Conservation (phyloP, 1,284 basidiomycete genomes). For the Xerocomus cyaneibrunnescens region DNA sequence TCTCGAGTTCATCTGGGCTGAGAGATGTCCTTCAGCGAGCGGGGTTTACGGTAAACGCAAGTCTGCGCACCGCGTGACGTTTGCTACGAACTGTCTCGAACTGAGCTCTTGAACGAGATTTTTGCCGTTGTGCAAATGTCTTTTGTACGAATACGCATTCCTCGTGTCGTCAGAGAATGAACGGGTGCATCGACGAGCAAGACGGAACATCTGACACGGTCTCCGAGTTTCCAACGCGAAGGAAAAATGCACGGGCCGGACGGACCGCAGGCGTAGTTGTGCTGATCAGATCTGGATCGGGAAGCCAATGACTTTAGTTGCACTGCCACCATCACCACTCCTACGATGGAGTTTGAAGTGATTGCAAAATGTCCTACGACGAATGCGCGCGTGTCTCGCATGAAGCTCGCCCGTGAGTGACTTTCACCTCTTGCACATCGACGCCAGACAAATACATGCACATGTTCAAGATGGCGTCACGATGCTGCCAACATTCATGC, state of each 20-base stretch:
- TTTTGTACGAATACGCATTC: not conserved
- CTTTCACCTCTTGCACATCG: not conserved
- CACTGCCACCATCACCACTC: slow-evolving; percentile 14
- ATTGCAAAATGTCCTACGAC: slow-evolving; percentile 77
- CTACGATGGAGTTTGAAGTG: slow-evolving; percentile 72
- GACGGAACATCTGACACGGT: slow-evolving; percentile 22
- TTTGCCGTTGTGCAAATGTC: slow-evolving; percentile 20
- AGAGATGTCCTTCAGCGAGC: slow-evolving; percentile 1
- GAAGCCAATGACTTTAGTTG: not conserved
- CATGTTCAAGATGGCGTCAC: slow-evolving; percentile 64
- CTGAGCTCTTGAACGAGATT: slow-evolving; percentile 29
- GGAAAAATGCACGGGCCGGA: slow-evolving; percentile 12
- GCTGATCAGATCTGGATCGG: not conserved
- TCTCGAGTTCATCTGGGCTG: slow-evolving; percentile 27
- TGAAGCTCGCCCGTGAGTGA: slow-evolving; percentile 66
- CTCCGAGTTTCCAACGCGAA: not conserved
- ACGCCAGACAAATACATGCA: slow-evolving; percentile 8
- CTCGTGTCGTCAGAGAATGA: slow-evolving; percentile 1
- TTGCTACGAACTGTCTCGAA: slow-evolving; percentile 30
- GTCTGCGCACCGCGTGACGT: slow-evolving; percentile 32
- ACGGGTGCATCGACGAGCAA: slow-evolving; percentile 18
- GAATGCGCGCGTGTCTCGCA: slow-evolving; percentile 71
- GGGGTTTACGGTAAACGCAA: not conserved
- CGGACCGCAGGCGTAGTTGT: slow-evolving; percentile 11
- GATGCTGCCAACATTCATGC: slow-evolving; percentile 86